Percentiles rank a stretch among this genome's conserved stretches.
phyloP scores from a whole-genome alignment of 352 stramenopile genomes.

The Globisporangium heterothallicum region DNA sequence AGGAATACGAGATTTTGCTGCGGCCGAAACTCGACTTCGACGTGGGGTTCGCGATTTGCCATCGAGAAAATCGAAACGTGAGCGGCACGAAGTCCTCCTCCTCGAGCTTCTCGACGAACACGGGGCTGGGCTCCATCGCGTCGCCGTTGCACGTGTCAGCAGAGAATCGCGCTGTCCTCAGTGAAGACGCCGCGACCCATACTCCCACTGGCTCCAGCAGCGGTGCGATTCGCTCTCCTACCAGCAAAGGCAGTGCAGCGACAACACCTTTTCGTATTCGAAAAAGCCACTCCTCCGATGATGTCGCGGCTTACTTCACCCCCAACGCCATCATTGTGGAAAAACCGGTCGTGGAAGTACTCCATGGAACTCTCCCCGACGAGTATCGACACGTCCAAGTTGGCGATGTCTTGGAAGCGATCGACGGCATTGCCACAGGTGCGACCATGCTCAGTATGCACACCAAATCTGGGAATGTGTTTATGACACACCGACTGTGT shows the following conservation, averaged over 20 bases:
- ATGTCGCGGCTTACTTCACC: conserved; percentile 31
- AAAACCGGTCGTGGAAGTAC: conserved; percentile 41
- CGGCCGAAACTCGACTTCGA: conserved; percentile 41
- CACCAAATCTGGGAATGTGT: no score
- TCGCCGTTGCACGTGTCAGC: conserved; percentile 24
- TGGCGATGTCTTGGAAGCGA: conserved; percentile 64
- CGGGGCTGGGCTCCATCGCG: conserved; percentile 32
- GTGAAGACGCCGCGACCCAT: conserved; percentile 33
- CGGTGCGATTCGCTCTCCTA: neutral
- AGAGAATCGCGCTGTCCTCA: conserved; percentile 32
- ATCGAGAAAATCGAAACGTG: conserved; percentile 37
- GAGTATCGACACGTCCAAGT: conserved; percentile 40
- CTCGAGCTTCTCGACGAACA: neutral
- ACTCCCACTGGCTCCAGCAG: neutral
- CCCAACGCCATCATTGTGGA: conserved; percentile 13
- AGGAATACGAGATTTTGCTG: conserved; percentile 58
- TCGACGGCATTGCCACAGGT: conserved; percentile 72
- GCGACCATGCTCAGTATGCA: no score
- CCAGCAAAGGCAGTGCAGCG: neutral
- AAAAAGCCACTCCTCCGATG: conserved; percentile 59
- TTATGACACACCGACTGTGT: neutral
- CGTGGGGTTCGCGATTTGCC: conserved; percentile 50
- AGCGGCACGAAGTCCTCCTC: neutral
- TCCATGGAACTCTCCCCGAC: conserved; percentile 20
- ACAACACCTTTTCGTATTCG: conserved; percentile 16